Evolutionary conservation across 2,329 filamentous ascomycete species (phyloP).

Genomic region (Ophiostoma populinum): DNA sequence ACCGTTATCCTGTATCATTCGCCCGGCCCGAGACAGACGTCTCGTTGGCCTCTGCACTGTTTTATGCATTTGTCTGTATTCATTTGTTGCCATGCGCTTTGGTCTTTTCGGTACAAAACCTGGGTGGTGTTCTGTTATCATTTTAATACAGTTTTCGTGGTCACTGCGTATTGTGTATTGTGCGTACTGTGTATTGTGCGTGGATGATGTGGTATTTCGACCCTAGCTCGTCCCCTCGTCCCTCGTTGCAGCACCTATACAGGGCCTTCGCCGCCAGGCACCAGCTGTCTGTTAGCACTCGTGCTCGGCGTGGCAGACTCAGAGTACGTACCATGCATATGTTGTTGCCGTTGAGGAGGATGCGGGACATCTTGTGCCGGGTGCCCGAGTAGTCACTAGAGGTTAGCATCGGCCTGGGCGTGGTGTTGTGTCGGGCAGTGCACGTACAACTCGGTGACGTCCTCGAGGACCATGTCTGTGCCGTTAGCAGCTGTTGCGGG

Average conservation of each 20-base stretch:
- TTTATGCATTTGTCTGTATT: too few species aligned
- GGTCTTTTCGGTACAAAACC: neutral
- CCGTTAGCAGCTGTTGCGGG: too few species aligned
- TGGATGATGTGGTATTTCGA: too few species aligned
- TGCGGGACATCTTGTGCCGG: slow-evolving; percentile 81
- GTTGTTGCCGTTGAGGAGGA: slow-evolving; percentile 93
- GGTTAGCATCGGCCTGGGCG: neutral
- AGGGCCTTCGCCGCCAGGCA: slow-evolving; percentile 61
- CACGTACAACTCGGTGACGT: slow-evolving; percentile 86
- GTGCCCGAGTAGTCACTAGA: slow-evolving; percentile 75
- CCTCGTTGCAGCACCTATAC: too few species aligned
- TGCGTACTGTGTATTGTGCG: too few species aligned
- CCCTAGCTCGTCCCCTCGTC: too few species aligned
- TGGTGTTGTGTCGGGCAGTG: too few species aligned
- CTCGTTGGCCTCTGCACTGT: too few species aligned
- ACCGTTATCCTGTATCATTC: too few species aligned
- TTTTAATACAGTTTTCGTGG: neutral
- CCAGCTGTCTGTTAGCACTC: slow-evolving; percentile 33
- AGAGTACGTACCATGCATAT: slow-evolving; percentile 92
- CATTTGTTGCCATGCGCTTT: too few species aligned
- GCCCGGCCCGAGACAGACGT: too few species aligned
- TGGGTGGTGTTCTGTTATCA: neutral
- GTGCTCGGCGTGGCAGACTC: neutral
- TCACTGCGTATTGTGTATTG: neutral
- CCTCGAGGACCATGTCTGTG: slow-evolving; percentile 91